These are phyloP conservation scores for Aquilaria yunnanensis DNA, from an alignment of 345 rosid species.

Conservation along the genomic window DNA sequence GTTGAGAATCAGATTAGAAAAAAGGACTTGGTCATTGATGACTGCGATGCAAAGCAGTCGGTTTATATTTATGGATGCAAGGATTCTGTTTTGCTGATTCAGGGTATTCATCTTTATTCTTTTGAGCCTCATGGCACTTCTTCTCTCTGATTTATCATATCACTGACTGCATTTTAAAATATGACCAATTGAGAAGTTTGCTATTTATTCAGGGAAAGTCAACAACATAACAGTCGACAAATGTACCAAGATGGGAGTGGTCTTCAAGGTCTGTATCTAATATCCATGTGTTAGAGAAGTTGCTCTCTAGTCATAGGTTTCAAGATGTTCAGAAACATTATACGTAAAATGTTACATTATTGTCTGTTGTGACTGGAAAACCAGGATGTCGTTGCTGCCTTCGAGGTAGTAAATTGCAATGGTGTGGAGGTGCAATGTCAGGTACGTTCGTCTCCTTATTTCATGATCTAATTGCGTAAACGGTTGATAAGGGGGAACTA, in stretches of 20 bases:
- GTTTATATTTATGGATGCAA: conserved; percentile 88
- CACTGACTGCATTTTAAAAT: conserved; percentile 14
- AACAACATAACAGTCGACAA: conserved; percentile 88
- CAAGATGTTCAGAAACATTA: background rate
- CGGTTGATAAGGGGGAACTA: background rate
- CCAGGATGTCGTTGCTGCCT: conserved; percentile 96
- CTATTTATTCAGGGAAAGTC: conserved; percentile 56
- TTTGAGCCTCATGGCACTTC: background rate
- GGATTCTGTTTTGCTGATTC: conserved; percentile 83
- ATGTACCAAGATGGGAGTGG: conserved; percentile 83
- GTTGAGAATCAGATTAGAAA: conserved; percentile 86
- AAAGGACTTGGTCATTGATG: conserved; percentile 68
- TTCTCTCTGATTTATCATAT: background rate
- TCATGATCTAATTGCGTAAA: too few species aligned
- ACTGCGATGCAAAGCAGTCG: conserved; percentile 81
- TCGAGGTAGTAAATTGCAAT: conserved; percentile 81
- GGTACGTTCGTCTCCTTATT: conserved; percentile 46
- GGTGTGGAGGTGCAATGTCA: conserved; percentile 91
- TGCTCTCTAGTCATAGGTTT: background rate
- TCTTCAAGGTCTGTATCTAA: conserved; percentile 53
- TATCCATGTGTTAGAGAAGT: too few species aligned
- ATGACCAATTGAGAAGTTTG: background rate
- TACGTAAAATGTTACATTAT: conserved; percentile 4
- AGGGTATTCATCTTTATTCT: conserved; percentile 33
- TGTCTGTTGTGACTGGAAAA: conserved; percentile 12